A percentile compares a stretch with the other conserved stretches of the same genome.
These are phyloP conservation scores for Plasmodium cynomolgi DNA, from an alignment of 169 alveolate genomes.

Conservation along the genomic window DNA sequence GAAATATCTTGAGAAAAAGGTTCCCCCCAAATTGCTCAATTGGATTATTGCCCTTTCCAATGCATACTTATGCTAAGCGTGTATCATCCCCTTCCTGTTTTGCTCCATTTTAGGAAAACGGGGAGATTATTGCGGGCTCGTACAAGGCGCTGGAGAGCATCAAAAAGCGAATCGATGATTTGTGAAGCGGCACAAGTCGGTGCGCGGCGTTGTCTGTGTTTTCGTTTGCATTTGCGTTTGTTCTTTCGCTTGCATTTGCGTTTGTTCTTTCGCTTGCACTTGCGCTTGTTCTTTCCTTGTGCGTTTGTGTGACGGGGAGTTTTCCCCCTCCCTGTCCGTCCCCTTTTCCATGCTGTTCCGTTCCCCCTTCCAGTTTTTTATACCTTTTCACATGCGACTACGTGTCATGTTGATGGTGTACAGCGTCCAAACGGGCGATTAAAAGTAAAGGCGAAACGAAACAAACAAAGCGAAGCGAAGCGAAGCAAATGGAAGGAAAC, in stretches of 20 bases:
- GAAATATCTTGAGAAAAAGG: constrained; percentile 25
- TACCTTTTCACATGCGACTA: not conserved
- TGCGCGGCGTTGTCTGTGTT: not conserved
- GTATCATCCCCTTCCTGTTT: not conserved
- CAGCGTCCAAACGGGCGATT: not conserved
- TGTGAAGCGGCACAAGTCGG: not conserved
- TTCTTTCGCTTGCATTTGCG: not conserved
- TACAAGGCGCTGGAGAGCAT: constrained; percentile 33
- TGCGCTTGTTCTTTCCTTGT: not conserved
- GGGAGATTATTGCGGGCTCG: constrained; percentile 16
- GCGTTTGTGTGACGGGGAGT: not conserved
- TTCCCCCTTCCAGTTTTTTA: not conserved
- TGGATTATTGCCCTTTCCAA: not conserved
- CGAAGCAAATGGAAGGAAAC: not conserved
- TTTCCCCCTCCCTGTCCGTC: not conserved
- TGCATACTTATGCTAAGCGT: not conserved
- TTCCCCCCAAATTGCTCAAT: not conserved
- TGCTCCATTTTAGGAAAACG: constrained; percentile 29
- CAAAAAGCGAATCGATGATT: constrained; percentile 58
- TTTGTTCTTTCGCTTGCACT: not conserved
- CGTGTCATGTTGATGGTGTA: not conserved
- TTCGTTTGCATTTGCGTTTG: not conserved
- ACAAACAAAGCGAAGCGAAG: not conserved
- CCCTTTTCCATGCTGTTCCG: not conserved
- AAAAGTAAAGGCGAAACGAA: not conserved